Conservation (phyloP, 2,329 filamentous ascomycete genomes). For the Sphaerulina musiva region DNA sequence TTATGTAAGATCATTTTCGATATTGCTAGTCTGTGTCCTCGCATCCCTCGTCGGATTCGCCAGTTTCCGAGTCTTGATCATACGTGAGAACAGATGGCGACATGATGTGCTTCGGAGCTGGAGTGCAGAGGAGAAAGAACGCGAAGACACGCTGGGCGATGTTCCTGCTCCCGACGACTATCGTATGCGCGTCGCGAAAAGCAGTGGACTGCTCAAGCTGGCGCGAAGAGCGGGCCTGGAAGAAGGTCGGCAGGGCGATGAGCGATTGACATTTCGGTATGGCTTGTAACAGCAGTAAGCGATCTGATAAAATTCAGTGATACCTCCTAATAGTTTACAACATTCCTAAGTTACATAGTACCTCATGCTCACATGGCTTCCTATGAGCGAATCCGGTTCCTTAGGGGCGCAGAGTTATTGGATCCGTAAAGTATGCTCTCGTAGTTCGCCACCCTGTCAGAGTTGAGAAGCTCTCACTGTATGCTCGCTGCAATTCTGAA, state of each 20-base stretch:
- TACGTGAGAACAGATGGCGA: slow-evolving; percentile 36
- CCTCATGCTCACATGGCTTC: too few species aligned
- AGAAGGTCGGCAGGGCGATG: slow-evolving; percentile 38
- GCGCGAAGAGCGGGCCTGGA: slow-evolving; percentile 33
- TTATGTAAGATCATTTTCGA: slow-evolving; percentile 41
- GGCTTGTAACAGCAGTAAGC: slow-evolving; percentile 26
- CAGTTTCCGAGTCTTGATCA: slow-evolving; percentile 35
- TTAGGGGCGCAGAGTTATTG: too few species aligned
- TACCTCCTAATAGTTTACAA: too few species aligned
- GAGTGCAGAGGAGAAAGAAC: slow-evolving; percentile 36
- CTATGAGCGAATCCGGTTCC: too few species aligned
- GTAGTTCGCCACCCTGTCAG: too few species aligned
- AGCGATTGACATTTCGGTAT: slow-evolving; percentile 44
- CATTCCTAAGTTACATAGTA: too few species aligned
- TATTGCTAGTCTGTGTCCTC: slow-evolving; percentile 37
- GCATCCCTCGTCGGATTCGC: slow-evolving; percentile 39
- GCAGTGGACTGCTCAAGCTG: slow-evolving; percentile 20
- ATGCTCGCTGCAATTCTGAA: too few species aligned
- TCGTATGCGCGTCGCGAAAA: slow-evolving; percentile 12
- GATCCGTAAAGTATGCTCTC: too few species aligned
- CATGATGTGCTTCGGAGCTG: slow-evolving; percentile 26
- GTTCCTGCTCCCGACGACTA: slow-evolving; percentile 24
- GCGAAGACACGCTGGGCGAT: slow-evolving; percentile 33
- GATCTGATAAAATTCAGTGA: too few species aligned
- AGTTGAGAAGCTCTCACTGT: too few species aligned